Evolutionary conservation across 164 flowering plant species (phyloP), one percentile per base, ranked within the genome.

Genomic region (Vitis amurensis): DNA sequence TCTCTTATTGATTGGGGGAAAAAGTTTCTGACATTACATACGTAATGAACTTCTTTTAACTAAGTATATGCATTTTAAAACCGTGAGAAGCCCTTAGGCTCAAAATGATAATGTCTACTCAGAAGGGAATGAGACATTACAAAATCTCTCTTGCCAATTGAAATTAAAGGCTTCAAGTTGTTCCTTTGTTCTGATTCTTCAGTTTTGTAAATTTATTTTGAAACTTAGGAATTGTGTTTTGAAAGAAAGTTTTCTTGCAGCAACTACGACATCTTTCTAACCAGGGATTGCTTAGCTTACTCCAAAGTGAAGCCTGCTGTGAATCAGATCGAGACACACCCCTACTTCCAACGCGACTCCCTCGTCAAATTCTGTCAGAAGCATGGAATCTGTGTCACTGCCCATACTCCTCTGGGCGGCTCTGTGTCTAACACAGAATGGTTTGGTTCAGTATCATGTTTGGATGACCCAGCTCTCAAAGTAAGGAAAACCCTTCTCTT

Each of bases 271-370:
- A 82, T 94, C 68, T 91, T 90, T 62, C 83, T 94, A n/a, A 92
- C 97, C 3, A 87, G 98, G 83, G 97, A 92, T 68, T 94, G 97
- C 74, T 76, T 92, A 68, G 97, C 94, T 23, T 92, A 94, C 83
- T 85, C 98, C 50, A 92, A 88, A 78, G 80, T 94, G 68, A 94
- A 94, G 87, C 98, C 97, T 74, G 93, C 97, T 16, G 98, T 94
- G 60, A 92, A 94, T 79, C 98, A 92, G 81, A 88, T 94, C 15
- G 97, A 94, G 74, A 90, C 90, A 11, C 98, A 94, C 71, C 97
- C 97, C 10, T 94, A 90, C 78, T 94, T 94, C 78, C 98, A 94
- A 74, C 93, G 98, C 52, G 96, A 94, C 7, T 82, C 81, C 68
- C 94, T 94, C 44, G 93, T 94, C 66, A 94, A 90, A 70, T 92